A percentile compares a stretch with the other conserved stretches of the same genome.
phyloP scores from a whole-genome alignment of 345 rosid species.

The Populus simonii region DNA sequence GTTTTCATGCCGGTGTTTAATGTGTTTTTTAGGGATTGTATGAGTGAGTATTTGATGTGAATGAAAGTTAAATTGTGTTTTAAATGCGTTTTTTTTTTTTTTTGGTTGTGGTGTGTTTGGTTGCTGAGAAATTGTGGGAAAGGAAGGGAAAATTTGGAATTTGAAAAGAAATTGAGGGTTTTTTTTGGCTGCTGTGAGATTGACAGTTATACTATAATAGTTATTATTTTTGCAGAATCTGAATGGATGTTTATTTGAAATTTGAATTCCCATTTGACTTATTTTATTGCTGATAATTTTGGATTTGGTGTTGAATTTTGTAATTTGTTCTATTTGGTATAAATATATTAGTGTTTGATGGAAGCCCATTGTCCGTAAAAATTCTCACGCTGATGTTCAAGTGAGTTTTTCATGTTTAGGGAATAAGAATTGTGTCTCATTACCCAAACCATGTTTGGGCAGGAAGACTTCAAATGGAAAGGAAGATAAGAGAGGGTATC shows the following conservation, averaged over 20 bases:
- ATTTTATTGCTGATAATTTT: neutral
- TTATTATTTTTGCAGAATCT: neutral
- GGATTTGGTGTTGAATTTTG: neutral
- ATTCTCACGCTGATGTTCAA: neutral
- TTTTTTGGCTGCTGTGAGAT: neutral
- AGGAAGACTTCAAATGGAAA: neutral
- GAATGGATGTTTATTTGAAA: neutral
- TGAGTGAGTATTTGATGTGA: neutral
- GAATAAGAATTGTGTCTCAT: neutral
- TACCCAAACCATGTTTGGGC: neutral
- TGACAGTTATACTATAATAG: neutral
- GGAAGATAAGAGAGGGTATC: neutral
- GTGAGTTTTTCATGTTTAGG: neutral
- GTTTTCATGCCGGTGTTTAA: constrained; percentile 1
- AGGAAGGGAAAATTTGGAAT: neutral
- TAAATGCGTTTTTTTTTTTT: neutral
- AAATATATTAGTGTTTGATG: neutral
- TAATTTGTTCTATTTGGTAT: neutral
- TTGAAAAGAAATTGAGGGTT: neutral
- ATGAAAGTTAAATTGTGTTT: neutral
- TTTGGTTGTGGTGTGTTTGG: constrained; percentile 1
- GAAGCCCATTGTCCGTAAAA: neutral
- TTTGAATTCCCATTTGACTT: neutral
- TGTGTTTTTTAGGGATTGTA: neutral
- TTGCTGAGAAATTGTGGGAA: constrained; percentile 1